These are phyloP conservation scores for Chlamydomonas asymmetrica DNA, from an alignment of 139 green algal genomes.

Conservation along the genomic window DNA sequence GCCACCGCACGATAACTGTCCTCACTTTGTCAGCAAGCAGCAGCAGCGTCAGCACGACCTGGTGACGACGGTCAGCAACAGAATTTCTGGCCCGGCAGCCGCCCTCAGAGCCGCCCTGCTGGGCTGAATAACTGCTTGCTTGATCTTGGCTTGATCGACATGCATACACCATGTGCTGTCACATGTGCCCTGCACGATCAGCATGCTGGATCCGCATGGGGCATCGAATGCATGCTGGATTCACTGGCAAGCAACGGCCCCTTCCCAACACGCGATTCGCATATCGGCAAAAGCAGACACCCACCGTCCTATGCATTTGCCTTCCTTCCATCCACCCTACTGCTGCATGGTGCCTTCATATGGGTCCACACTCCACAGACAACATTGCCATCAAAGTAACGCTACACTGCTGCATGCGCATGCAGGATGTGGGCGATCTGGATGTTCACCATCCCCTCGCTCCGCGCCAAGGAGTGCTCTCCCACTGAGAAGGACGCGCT, in stretches of 20 bases:
- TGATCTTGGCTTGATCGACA: too few relatives aligned
- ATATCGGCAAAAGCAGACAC: background rate
- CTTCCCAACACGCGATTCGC: background rate
- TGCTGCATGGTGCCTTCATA: background rate
- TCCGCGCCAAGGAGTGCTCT: conserved; percentile 91
- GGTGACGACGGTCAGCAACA: too few relatives aligned
- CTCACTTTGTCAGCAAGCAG: too few relatives aligned
- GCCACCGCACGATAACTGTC: too few relatives aligned
- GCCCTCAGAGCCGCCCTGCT: too few relatives aligned
- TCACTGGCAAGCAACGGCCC: background rate
- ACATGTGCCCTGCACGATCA: background rate
- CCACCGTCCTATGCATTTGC: conserved; percentile 3
- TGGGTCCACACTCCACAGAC: too few relatives aligned
- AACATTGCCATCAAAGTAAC: background rate
- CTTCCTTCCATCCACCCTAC: background rate
- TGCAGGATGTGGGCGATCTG: conserved; percentile 95
- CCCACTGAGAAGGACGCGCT: conserved; percentile 93
- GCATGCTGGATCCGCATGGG: background rate
- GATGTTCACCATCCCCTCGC: conserved; percentile 95
- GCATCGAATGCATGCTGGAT: background rate
- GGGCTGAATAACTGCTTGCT: too few relatives aligned
- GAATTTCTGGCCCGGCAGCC: too few relatives aligned
- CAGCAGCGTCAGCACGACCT: too few relatives aligned
- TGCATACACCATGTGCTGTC: too few relatives aligned
- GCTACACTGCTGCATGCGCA: background rate